Evolutionary conservation across 768 basidiomycete genomes (phyloP).

Genomic region (Termitomyces sp.): DNA sequence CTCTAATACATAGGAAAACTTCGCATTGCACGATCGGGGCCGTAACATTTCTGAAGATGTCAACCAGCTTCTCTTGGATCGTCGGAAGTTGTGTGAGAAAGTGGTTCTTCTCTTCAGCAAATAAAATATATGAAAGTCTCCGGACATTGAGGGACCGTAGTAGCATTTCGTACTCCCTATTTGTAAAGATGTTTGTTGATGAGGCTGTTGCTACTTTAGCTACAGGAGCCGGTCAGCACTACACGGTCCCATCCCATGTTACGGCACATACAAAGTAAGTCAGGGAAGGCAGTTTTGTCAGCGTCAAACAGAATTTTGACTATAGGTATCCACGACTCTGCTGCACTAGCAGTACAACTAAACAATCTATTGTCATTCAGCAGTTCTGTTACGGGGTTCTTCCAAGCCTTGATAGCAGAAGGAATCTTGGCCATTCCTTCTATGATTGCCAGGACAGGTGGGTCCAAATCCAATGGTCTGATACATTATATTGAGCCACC

Average conservation of each 20-base stretch:
- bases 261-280: conserved; percentile 64
- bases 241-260: background rate
- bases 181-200: conserved; percentile 95
- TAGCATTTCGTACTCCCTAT: conserved; percentile 90
- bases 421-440: conserved; percentile 76
- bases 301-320: conserved; percentile 76
- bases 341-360: conserved; percentile 54
- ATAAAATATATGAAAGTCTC: conserved; percentile 80
- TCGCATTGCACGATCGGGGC: conserved; percentile 88
- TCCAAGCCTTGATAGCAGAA: conserved; percentile 80
- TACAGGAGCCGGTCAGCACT: conserved; percentile 13
- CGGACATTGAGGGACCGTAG: conserved; percentile 82
- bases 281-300: conserved; percentile 82
- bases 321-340: conserved; percentile 68
- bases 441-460: conserved; percentile 58
- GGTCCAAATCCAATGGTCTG: conserved; percentile 78
- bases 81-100: conserved; percentile 85
- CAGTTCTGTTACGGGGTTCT: conserved; percentile 69
- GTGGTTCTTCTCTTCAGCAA: conserved; percentile 85
- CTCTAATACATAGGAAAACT: conserved; percentile 89
- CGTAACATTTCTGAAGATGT: conserved; percentile 74
- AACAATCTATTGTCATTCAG: conserved; percentile 87
- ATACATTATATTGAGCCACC: conserved; percentile 8
- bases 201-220: conserved; percentile 80
- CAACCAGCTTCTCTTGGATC: conserved; percentile 97